A percentile compares a stretch with the other conserved stretches of the same genome.
Conservation (phyloP, 1,284 basidiomycete genomes). For the Leccinum pallidistipes region DNA sequence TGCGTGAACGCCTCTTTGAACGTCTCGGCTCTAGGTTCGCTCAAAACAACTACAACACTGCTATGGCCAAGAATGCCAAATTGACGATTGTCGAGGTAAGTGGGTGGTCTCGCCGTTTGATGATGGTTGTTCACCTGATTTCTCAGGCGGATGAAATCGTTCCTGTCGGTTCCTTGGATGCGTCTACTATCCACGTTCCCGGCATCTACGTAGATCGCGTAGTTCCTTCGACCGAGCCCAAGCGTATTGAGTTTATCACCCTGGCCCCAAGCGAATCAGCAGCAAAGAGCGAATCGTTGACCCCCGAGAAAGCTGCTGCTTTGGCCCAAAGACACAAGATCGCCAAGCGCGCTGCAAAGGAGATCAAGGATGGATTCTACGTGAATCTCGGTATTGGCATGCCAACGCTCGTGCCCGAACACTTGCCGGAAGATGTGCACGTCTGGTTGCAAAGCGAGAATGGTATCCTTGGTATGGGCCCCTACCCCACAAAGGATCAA, state of each 20-base stretch:
- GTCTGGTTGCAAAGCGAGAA: constrained; percentile 97
- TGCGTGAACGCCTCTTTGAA: background rate
- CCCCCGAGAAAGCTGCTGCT: constrained; percentile 54
- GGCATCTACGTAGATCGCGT: constrained; percentile 90
- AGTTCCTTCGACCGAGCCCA: constrained; percentile 74
- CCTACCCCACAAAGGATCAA: constrained; percentile 84
- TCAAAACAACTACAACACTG: constrained; percentile 85
- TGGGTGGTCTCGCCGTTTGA: background rate
- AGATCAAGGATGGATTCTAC: constrained; percentile 89
- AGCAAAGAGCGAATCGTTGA: constrained; percentile 33
- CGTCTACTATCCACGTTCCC: constrained; percentile 83
- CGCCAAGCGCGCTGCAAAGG: constrained; percentile 43
- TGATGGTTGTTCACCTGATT: constrained; percentile 2
- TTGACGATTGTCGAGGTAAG: constrained; percentile 87
- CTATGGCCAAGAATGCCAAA: constrained; percentile 89
- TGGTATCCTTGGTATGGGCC: constrained; percentile 93
- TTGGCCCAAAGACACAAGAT: constrained; percentile 41
- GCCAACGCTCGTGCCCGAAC: constrained; percentile 91
- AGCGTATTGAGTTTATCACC: constrained; percentile 79
- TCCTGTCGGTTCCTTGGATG: constrained; percentile 80
- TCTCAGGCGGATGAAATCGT: constrained; percentile 88
- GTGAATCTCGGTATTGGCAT: constrained; percentile 84
- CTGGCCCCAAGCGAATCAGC: constrained; percentile 47
- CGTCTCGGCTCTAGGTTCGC: constrained; percentile 60
- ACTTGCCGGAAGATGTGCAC: constrained; percentile 74